Evolutionary conservation across 768 basidiomycete genomes (phyloP), one percentile per base, ranked within the genome.

Genomic region (Hydnomerulius pinastri): DNA sequence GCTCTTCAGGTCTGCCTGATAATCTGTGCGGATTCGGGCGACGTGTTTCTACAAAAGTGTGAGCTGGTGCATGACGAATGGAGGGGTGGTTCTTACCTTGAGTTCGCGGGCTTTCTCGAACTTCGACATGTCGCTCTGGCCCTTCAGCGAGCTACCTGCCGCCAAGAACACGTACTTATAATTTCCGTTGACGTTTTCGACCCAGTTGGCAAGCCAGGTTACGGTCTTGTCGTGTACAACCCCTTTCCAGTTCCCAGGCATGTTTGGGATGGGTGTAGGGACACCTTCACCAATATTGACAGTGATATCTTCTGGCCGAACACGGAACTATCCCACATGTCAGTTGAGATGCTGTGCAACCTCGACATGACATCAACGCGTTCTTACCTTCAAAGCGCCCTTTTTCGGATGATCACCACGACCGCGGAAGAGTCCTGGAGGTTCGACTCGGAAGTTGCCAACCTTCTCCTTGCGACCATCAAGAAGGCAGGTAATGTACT

Each of bases 151-250:
- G 61, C 92, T 96, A 35, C 92, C 93, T n/a, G 97, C 91, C 6
- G 97, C 92, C 55, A 98, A 72, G 79, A 98, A 98, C 47, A 99
- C 97, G 64, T 99, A 99, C 73, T 98, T 98, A 70, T 90, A 85
- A 64, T 87, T 91, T 53, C 85, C 83, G 63, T 98, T 98, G 71
- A 98, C 85, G 64, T 99, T 99, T 71, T 98, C 97, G 39, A 93
- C 94, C 97, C 97, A 99, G 48, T 90, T 95, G 4, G 97, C 97
- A 41, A 99, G 79, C 97, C 97, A 99, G 11, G 97, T 98, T 23
- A 98, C 97, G 3, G 93, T 98, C 58, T 95, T 87, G 65, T 98
- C 95, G 64, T 98, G 92, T 10, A 83, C 78, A 18, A 97, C 76
- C 4, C 78, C 76, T 67, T 90, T 93, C 97, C 97, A 99, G 36